Conservation (phyloP, 2,329 filamentous ascomycete genomes). For the Thermoascus crustaceus region DNA sequence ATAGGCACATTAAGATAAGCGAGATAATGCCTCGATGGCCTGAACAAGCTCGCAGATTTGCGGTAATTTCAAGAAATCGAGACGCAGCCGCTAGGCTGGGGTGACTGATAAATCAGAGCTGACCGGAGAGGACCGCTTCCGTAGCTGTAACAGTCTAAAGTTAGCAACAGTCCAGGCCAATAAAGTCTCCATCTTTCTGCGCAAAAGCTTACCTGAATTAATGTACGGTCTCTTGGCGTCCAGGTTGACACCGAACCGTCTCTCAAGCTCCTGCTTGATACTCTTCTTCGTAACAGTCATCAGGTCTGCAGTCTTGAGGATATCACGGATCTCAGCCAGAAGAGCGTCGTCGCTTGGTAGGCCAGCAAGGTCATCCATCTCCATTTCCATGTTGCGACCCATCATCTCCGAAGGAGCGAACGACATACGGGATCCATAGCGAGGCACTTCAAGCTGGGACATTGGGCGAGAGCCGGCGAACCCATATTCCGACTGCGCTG, state of each 20-base stretch:
- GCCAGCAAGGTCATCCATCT: slow-evolving; percentile 65
- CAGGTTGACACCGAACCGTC: slow-evolving; percentile 75
- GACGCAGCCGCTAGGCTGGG: neutral
- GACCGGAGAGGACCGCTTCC: slow-evolving; percentile 69
- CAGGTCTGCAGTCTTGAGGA: slow-evolving; percentile 80
- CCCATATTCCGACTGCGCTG: slow-evolving; percentile 62
- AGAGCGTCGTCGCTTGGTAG: slow-evolving; percentile 84
- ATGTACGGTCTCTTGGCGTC: slow-evolving; percentile 90
- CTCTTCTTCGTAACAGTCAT: slow-evolving; percentile 99
- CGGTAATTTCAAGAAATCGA: too few species aligned
- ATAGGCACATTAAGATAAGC: too few species aligned
- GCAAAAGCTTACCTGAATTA: slow-evolving; percentile 64
- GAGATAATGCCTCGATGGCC: too few species aligned
- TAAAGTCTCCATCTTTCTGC: neutral
- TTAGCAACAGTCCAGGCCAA: slow-evolving; percentile 15
- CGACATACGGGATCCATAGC: slow-evolving; percentile 63
- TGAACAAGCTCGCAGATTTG: too few species aligned
- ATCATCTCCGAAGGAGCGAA: slow-evolving; percentile 66
- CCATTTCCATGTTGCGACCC: slow-evolving; percentile 59
- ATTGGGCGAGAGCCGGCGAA: slow-evolving; percentile 54
- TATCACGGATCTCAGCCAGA: slow-evolving; percentile 88
- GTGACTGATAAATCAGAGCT: slow-evolving; percentile 48
- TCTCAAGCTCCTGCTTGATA: slow-evolving; percentile 87
- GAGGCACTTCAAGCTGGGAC: slow-evolving; percentile 52
- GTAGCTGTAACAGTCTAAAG: slow-evolving; percentile 48